Evolutionary conservation across 1,139 yeast species (phyloP).

Genomic region (Nakaseomyces sp.): DNA sequence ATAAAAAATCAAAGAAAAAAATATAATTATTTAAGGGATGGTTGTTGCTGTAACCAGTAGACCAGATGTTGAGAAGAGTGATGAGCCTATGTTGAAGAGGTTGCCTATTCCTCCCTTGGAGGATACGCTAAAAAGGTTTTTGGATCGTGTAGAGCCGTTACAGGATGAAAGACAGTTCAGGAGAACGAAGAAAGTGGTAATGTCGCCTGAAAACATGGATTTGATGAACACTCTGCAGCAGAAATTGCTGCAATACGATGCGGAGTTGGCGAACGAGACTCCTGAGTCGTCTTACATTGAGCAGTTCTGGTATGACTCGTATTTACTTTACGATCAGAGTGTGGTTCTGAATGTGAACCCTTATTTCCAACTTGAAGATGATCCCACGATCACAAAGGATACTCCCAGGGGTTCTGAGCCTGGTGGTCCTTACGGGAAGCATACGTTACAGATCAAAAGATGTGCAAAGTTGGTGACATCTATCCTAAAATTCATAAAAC

Average conservation of each 20-base stretch:
- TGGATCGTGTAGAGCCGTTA: conserved; percentile 59
- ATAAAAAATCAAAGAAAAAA: background rate
- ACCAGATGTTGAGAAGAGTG: background rate
- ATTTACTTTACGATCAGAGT: conserved; percentile 77
- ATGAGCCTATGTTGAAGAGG: conserved; percentile 6
- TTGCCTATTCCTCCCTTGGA: conserved; percentile 68
- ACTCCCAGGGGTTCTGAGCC: conserved; percentile 29
- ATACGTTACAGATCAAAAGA: conserved; percentile 52
- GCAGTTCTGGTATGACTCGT: conserved; percentile 90
- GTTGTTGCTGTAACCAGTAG: background rate
- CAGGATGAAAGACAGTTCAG: conserved; percentile 63
- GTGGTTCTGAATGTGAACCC: conserved; percentile 85
- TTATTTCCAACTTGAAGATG: conserved; percentile 79
- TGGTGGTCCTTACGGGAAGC: conserved; percentile 19
- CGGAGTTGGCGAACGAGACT: conserved; percentile 54
- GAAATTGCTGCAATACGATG: conserved; percentile 35
- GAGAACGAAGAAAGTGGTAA: conserved; percentile 53
- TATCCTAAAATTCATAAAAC: conserved; percentile 68
- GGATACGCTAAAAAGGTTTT: conserved; percentile 54
- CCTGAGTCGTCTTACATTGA: conserved; percentile 71
- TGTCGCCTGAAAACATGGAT: conserved; percentile 47
- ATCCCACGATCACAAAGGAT: conserved; percentile 60
- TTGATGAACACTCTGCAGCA: conserved; percentile 19
- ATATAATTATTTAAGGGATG: background rate
- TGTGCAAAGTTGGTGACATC: conserved; percentile 78